Conservation (phyloP, 192 early-diverging fungal genomes). For the Coemansia sp. region DNA sequence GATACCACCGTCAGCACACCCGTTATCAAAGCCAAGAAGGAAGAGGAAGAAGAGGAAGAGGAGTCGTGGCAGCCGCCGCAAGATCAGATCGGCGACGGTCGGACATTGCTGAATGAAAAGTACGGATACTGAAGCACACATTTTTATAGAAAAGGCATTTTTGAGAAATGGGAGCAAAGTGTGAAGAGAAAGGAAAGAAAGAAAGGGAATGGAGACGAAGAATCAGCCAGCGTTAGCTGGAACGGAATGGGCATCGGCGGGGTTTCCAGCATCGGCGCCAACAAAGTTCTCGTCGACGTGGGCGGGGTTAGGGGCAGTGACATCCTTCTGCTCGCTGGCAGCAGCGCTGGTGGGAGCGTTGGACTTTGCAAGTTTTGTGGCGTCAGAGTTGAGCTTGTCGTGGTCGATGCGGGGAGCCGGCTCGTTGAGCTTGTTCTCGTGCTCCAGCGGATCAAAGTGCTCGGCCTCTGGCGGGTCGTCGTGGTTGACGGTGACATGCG, state of each 20-base stretch:
- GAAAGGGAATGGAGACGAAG: not conserved
- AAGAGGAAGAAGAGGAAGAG: conserved; percentile 3
- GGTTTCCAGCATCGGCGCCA: conserved; percentile 28
- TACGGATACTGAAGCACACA: conserved; percentile 30
- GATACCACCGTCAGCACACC: conserved; percentile 6
- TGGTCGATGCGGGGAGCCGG: conserved; percentile 52
- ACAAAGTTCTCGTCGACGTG: conserved; percentile 39
- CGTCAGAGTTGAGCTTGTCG: conserved; percentile 44
- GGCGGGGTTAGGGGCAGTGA: conserved; percentile 12
- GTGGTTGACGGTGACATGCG: conserved; percentile 12
- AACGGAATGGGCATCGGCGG: not conserved
- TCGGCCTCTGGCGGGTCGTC: conserved; percentile 41
- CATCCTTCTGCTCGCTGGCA: conserved; percentile 5
- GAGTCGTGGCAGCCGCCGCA: conserved; percentile 42
- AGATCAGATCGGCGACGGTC: conserved; percentile 45
- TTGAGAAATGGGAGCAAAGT: too few relatives aligned
- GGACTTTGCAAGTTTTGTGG: conserved; percentile 25
- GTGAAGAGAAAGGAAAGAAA: conserved; percentile 7
- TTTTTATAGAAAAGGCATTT: too few relatives aligned
- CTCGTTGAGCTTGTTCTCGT: conserved; percentile 55
- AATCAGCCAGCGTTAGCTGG: not conserved
- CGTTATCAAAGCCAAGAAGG: not conserved
- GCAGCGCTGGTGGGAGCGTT: conserved; percentile 33
- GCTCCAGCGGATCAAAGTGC: conserved; percentile 54
- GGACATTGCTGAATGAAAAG: conserved; percentile 48